Conservation (phyloP, 2,329 filamentous ascomycete genomes). For the Macrophomina phaseolina region DNA sequence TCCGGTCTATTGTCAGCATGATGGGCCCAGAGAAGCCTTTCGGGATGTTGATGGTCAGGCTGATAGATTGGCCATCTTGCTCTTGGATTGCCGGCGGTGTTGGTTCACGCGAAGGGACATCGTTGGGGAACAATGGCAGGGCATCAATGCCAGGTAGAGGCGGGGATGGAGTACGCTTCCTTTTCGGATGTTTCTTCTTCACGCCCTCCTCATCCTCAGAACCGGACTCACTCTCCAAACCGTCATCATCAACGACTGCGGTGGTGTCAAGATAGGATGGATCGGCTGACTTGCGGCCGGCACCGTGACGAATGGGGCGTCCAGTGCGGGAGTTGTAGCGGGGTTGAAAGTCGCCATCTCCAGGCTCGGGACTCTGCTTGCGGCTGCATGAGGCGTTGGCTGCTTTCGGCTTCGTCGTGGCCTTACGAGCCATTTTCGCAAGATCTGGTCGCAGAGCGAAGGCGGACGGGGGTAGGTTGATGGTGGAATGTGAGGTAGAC, state of each 20-base stretch:
- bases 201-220: constrained; percentile 40
- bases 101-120: constrained; percentile 35
- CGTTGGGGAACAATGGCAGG: constrained; percentile 36
- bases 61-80: constrained; percentile 36
- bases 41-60: constrained; percentile 54
- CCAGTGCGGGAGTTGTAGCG: constrained; percentile 46
- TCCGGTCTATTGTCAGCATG: constrained; percentile 47
- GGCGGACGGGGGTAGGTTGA: neutral
- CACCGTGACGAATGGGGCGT: constrained; percentile 50
- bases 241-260: constrained; percentile 42
- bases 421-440: constrained; percentile 9
- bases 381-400: neutral
- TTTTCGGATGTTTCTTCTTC: constrained; percentile 30
- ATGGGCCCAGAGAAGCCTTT: constrained; percentile 53
- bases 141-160: constrained; percentile 42
- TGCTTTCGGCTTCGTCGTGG: neutral
- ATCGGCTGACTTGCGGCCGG: constrained; percentile 41
- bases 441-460: neutral
- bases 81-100: constrained; percentile 35
- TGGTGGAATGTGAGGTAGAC: neutral
- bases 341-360: constrained; percentile 32
- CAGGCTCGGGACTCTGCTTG: constrained; percentile 34
- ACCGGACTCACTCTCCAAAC: constrained; percentile 41
- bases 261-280: constrained; percentile 50
- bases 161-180: constrained; percentile 43